Percentiles rank a stretch among this genome's conserved stretches.
Evolutionary conservation across 345 rosid species (phyloP).

Genomic region (Garcia nutans): DNA sequence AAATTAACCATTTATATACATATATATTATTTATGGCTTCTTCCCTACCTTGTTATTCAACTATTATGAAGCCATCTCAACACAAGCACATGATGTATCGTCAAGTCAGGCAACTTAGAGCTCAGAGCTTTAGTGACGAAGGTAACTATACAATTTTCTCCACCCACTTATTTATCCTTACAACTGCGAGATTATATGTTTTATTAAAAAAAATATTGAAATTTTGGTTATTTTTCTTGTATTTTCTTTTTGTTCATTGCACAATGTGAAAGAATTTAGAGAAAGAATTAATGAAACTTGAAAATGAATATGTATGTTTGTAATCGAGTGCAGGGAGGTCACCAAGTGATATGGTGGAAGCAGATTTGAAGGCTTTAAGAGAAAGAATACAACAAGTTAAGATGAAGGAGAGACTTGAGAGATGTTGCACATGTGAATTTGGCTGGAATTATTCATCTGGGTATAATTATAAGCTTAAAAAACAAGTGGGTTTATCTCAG

Average conservation of each 20-base stretch:
- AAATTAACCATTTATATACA: too few species aligned
- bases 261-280: background rate
- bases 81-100: background rate
- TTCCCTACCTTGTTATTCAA: background rate
- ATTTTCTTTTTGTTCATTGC: background rate
- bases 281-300: too few species aligned
- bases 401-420: constrained; percentile 52
- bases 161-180: too few species aligned
- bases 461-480: constrained; percentile 27
- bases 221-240: too few species aligned
- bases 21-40: background rate
- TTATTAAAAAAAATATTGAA: too few species aligned
- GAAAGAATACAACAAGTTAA: constrained; percentile 45
- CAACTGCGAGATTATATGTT: too few species aligned
- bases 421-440: constrained; percentile 39
- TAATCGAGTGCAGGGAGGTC: constrained; percentile 29
- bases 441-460: constrained; percentile 50
- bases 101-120: constrained; percentile 25
- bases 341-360: constrained; percentile 35
- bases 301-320: too few species aligned
- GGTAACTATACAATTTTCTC: constrained; percentile 19
- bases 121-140: constrained; percentile 38
- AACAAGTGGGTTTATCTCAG: constrained; percentile 19
- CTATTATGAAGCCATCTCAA: background rate
- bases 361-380: constrained; percentile 42